Evolutionary conservation across 2,329 filamentous ascomycete genomes (phyloP), one percentile per base, ranked within the genome.

Genomic region (Aspergillus japonicus): DNA sequence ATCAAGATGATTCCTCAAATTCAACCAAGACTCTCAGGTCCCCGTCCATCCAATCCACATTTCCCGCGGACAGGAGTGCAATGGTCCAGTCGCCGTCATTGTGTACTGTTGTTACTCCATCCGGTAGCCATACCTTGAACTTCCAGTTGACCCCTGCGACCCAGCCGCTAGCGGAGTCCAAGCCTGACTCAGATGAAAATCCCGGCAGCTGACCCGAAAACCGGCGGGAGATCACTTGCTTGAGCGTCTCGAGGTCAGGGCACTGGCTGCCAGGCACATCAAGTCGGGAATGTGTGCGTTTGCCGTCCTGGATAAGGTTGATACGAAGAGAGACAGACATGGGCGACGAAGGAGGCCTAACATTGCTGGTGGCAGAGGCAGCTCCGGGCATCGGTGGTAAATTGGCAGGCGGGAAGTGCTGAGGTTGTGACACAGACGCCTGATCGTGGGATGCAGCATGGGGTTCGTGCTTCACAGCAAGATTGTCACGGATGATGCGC

Each of bases 41-140:
- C 4, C 73, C 73, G 60, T 80, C 78, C 77, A 81, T 79, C 79
- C 79, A 81, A 31, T 80, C 78, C 2, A 79, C 73, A 11, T 74
- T 75, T 19, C 74, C 73, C 11, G 75, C 75, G 4, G 76, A 74
- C 33, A 79, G 64, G n/a, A 80, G 68, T 4, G 78, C 75, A 59
- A 80, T 73, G 21, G 75, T 73, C 79, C 78, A 81, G 50, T 80
- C 77, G 42, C 73, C 73, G 54, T 80, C 76, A 49, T 68, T 75
- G 12, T 71, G 68, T 7, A 80, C 68, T 6, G 65, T 56, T 14
- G 72, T 63, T n/a, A 81, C 61, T 5, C 79, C 79, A 54, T 79
- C 72, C 1, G 78, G 74, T 1, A 80, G 67, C 73, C 73, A 78
- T 2, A 74, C 77, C 56, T 74, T 77, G 56, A 80, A 62, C 23